A percentile compares a stretch with the other conserved stretches of the same genome.
Conservation (phyloP, 345 rosid genomes). For the Zanthoxylum bungeanum region DNA sequence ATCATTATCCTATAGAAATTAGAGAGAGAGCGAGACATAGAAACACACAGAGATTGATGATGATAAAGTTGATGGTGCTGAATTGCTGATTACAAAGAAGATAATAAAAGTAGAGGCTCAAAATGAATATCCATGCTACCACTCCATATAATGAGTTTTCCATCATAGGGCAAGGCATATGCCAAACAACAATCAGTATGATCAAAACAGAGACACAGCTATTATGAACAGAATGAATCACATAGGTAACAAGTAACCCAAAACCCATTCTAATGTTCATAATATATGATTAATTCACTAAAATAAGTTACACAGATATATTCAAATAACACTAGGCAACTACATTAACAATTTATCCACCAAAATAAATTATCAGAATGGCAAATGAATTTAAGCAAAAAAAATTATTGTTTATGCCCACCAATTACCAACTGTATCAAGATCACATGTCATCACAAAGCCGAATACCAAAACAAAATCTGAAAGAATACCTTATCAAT, state of each 20-base stretch:
- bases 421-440: background rate
- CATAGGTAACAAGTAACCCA: too few species aligned
- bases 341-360: background rate
- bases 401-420: background rate
- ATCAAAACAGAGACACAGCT: background rate
- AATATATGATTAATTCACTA: background rate
- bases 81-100: background rate
- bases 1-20: constrained; percentile 6
- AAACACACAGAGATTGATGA: background rate
- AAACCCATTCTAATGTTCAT: background rate
- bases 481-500: too few species aligned
- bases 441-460: background rate
- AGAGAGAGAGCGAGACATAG: constrained; percentile 11
- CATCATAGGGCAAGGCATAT: constrained; percentile 20
- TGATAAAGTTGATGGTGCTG: background rate
- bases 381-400: background rate
- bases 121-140: constrained; percentile 15
- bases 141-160: constrained; percentile 12
- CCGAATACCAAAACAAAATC: background rate
- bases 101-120: constrained; percentile 7
- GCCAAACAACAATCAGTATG: background rate
- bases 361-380: background rate
- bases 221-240: background rate
- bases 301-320: background rate
- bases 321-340: background rate